Base-by-base conservation (phyloP, 2,329 filamentous ascomycete species). In the Cryphonectria radicalis region DNA sequence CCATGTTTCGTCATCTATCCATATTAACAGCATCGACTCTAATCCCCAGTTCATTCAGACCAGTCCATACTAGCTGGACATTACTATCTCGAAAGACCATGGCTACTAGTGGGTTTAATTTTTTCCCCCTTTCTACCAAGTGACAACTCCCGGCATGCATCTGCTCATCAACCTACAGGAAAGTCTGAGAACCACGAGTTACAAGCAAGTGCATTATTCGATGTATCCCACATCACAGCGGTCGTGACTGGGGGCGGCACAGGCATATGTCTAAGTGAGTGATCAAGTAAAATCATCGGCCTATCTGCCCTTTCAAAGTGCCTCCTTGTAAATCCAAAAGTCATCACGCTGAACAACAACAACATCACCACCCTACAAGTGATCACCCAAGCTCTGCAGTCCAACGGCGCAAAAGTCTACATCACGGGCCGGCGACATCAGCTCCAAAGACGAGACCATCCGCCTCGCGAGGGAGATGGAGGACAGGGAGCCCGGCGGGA, bases 401-500 rank as follows among this genome's bases (percentile, higher is more conserved):
- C 67, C 8, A 72, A 72, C 32, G 70, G 70, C 35, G 70, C 70
- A 0, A 72, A 70, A 50, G 70, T 72, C 0, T 72, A 72, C 37
- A 72, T 70, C 14, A 69, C 67, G 7, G 67, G 63, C 1, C 70
- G 70, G 73, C 35, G 63, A 70, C 57, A 72, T 72, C 43, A 74
- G 73, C 74, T 81, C 81, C 35, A 88, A 87, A 73, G 79, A 84
- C 14, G 84, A 86, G 43, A 79, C 84, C 35, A 78, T 83, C 65
- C 80, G 80, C 32, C 76, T 88, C 28, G 83, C 83, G 70, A 82
- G 84, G 76, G 85, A 88, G 76, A 80, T 87, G 71, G 82, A 84
- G 76, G 84, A 84, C 71, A 83, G 83, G 70, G 86, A 88, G 76
- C 79, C 83, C 1, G 81, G 84, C 10, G 86, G 86, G 0, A 85